Base-by-base conservation (phyloP, 768 basidiomycete species). In the Royoungia palumana region DNA sequence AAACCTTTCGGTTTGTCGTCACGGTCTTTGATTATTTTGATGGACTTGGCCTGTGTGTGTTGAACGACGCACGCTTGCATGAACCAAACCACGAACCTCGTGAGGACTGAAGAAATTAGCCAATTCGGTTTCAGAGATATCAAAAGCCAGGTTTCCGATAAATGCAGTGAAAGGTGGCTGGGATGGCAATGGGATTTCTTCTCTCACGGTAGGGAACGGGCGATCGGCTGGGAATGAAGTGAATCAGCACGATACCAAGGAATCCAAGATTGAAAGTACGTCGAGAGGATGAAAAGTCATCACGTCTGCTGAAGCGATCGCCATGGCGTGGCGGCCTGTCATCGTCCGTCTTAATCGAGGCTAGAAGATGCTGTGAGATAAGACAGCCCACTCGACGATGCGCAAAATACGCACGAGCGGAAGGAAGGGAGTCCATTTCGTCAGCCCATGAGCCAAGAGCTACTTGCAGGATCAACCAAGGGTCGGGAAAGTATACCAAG, bases 1-100 rank as follows among this genome's bases (percentile, higher is more conserved):
- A 97, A 98, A 1, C 96, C 96, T 69, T 97, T 97, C 17, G 94
- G 91, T 65, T 92, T 93, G 41, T 94, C 94, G 45, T 94, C 94
- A 50, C 82, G 79, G 59, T 94, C 94, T 64, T 80, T 86, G 69
- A 98, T 95, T 52, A 98, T 89, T 74, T 97, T 94, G 55, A 92
- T 80, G 17, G 85, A 84, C 65, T 88, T 88, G 53, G 84, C 77
- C 88, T 91, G 47, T 39, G 36, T 25, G 25, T 30, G 24, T 51
- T 54, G 36, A 28, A 35, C 20, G 44, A 20, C 41, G 40, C 39
- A 50, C n/a, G 25, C 7, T 9, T 24, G 1, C 21, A 40, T 28
- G 20, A 27, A 36, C 34, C 19, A 37, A 24, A 58, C 5, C 5
- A 57, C 72, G 47, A 55, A 87, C 87, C 73, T 82, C 74, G 49